phyloP scores from a whole-genome alignment of 169 alveolate genomes.

The Eimeria falciformis region DNA sequence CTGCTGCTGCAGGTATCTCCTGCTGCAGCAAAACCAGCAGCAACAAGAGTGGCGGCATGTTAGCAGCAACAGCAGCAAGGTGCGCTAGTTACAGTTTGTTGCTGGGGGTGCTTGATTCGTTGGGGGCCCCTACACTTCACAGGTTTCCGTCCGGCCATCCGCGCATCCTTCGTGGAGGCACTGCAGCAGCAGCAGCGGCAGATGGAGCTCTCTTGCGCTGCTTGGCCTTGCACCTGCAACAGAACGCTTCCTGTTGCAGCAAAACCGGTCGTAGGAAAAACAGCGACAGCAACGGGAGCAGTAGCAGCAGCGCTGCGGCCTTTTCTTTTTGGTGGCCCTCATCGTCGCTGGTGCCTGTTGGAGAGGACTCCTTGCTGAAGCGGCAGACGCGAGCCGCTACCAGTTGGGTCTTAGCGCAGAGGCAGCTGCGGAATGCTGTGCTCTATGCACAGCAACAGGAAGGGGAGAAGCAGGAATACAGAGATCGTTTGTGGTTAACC shows the following conservation, averaged over 20 bases:
- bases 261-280: neutral
- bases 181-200: slow-evolving; percentile 65
- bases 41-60: neutral
- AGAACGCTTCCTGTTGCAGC: neutral
- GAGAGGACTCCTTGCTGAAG: slow-evolving; percentile 35
- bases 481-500: neutral
- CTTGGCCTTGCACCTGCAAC: slow-evolving; percentile 23
- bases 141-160: slow-evolving; percentile 41
- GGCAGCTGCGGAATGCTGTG: slow-evolving; percentile 25
- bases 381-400: slow-evolving; percentile 43
- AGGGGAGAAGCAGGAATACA: neutral
- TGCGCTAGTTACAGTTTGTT: neutral
- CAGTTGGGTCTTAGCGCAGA: neutral
- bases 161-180: slow-evolving; percentile 23
- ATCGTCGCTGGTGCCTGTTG: slow-evolving; percentile 14
- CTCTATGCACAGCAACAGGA: slow-evolving; percentile 38
- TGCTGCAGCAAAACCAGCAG: slow-evolving; percentile 62
- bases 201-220: slow-evolving; percentile 37
- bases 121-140: slow-evolving; percentile 20
- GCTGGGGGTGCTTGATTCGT: neutral
- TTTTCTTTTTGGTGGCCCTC: slow-evolving; percentile 56
- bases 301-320: slow-evolving; percentile 39
- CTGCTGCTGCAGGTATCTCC: slow-evolving; percentile 16
- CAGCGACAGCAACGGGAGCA: slow-evolving; percentile 36
- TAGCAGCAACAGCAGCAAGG: slow-evolving; percentile 46